phyloP scores from a whole-genome alignment of 371 early-diverging fungal genomes.

The Mucor mucedo region DNA sequence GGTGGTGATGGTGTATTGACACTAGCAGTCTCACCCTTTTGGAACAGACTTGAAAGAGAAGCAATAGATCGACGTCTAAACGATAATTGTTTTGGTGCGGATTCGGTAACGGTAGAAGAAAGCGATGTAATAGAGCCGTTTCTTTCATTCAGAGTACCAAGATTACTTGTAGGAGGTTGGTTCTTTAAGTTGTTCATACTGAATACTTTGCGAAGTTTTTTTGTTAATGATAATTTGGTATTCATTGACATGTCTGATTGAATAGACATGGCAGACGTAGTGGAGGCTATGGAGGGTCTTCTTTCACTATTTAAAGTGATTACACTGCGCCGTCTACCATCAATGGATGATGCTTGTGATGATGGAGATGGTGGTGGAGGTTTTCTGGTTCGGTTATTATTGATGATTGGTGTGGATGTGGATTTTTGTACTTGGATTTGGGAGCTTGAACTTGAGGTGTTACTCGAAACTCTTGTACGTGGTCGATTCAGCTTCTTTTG shows the following conservation, averaged over 20 bases:
- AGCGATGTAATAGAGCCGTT: constrained; percentile 22
- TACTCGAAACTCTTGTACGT: constrained; percentile 22
- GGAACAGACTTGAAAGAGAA: constrained; percentile 42
- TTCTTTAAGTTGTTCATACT: constrained; percentile 47
- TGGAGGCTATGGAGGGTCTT: constrained; percentile 23
- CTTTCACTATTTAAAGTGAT: constrained; percentile 13
- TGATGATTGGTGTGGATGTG: constrained; percentile 31
- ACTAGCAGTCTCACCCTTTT: constrained; percentile 12
- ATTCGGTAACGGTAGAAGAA: constrained; percentile 11
- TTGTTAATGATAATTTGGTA: constrained; percentile 49
- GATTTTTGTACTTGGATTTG: constrained; percentile 37
- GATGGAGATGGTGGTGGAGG: constrained; percentile 15
- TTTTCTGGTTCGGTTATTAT: constrained; percentile 6
- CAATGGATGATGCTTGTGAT: constrained; percentile 3
- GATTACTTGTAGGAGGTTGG: constrained; percentile 14
- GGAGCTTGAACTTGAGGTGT: constrained; percentile 8
- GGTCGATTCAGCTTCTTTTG: constrained; percentile 13
- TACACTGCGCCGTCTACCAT: constrained; percentile 17
- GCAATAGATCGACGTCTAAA: constrained; percentile 52
- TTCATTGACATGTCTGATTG: constrained; percentile 36
- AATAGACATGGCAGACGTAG: constrained; percentile 43
- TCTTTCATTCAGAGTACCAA: constrained; percentile 7
- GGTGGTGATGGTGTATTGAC: background rate
- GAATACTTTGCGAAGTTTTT: constrained; percentile 55
- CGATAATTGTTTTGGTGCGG: constrained; percentile 20